Base-by-base conservation (phyloP, 768 basidiomycete genomes). In the Albatrellus ellisii region DNA sequence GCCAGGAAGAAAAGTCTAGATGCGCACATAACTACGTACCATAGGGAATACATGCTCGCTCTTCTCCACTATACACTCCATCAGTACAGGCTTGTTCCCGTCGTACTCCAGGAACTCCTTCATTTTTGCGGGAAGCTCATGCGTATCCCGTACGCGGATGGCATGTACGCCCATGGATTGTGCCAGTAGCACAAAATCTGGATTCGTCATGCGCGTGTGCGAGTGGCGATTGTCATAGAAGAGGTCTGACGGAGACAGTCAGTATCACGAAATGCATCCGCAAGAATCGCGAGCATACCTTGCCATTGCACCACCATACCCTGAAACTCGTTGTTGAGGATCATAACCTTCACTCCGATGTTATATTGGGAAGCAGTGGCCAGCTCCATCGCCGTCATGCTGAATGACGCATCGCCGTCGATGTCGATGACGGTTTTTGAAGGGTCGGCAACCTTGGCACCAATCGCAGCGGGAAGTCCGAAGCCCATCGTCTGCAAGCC, bases 301-400 rank as follows among this genome's bases (percentile, higher is more conserved):
- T 98, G 95, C 95, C 94, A 98, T 68, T 99, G 95, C 25, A 88
- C 66, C 10, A 98, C 95, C 95, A 99, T 99, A 42, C 95, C 95
- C 61, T 95, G 92, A 73, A 91, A 95, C 56, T 92, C 89, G 62
- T 95, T 97, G 69, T 95, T 94, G 54, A 97, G 62, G 18, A 95
- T 63, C 50, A 95, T 68, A 29, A 90, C 83, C 64, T 99, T 99
- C 56, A 97, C 89, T 45, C 95, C 94, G 49, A 99, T 95, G 55
- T 73, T 62, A 65, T 73, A 90, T 56, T 92, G 87, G 20, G 85
- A 70, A 4, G 95, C 95, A 1, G 95, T 99, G 18, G 81, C 79
- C 39, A 99, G 77, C 63, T 99, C 95, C 95, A 98, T 99, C 0
- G 91, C 94, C 1, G 95, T 98, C 95, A 98, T 99, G 56, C 86